Conservation (phyloP, 495 filamentous ascomycete genomes). For the Penicillium malachiteum region DNA sequence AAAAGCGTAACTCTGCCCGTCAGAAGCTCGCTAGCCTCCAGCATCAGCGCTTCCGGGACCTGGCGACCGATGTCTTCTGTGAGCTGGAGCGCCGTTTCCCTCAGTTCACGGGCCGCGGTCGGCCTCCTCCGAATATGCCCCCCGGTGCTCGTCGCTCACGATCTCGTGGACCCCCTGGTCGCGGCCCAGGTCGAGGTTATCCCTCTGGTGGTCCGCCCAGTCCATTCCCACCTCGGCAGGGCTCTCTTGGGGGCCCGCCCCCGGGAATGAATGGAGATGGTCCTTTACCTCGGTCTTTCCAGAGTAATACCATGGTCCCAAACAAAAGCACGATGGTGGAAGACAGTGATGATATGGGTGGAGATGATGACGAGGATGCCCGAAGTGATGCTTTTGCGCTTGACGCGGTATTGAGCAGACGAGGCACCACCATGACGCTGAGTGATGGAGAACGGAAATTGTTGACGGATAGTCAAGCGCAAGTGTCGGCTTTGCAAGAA, state of each 20-base stretch:
- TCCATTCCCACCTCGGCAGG: conserved; percentile 45
- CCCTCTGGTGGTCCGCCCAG: conserved; percentile 41
- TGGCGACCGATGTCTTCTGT: conserved; percentile 93
- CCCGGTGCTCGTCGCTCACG: conserved; percentile 41
- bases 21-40: conserved; percentile 90
- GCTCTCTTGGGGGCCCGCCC: conserved; percentile 47
- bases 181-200: conserved; percentile 37
- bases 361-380: conserved; percentile 62
- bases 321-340: conserved; percentile 99
- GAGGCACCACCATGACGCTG: conserved; percentile 50
- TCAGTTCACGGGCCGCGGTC: conserved; percentile 61
- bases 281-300: conserved; percentile 84
- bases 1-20: conserved; percentile 93
- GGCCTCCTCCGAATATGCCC: conserved; percentile 44
- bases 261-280: conserved; percentile 42
- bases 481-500: conserved; percentile 70
- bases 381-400: conserved; percentile 64
- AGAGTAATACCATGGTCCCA: conserved; percentile 92
- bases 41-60: conserved; percentile 77
- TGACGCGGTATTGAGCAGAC: conserved; percentile 57
- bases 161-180: conserved; percentile 39
- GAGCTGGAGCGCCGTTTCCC: conserved; percentile 92
- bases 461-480: conserved; percentile 72
- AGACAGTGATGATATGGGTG: conserved; percentile 76
- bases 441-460: conserved; percentile 68